Base-by-base conservation (phyloP, 805 yeast species). In the Jamesozyma piceae region DNA sequence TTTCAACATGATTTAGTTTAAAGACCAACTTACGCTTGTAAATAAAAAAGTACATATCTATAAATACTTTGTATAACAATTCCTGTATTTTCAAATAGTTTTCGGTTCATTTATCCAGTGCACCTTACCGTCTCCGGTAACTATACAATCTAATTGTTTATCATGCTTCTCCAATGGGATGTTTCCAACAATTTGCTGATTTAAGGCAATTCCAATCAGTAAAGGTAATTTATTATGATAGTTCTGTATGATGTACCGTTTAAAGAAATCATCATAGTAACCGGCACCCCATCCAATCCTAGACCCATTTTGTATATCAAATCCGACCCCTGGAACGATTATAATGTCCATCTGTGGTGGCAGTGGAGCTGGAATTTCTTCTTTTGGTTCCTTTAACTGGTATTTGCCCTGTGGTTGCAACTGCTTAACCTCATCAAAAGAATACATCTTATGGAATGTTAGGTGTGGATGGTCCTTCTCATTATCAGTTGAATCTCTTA, bases 251-350 rank as follows among this genome's bases (percentile, higher is more conserved):
- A 39, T 41, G 50, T 77, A 77, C 39, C 82, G 63, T 37, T 69
- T 64, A 34, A 83, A 71, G 52, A 69, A 83, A 52, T 81, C 86
- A 58, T 90, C 98, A 59, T 92, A 90, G 60, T 76, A 88, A 0
- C 97, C 98, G 4, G 80, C 90, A 1, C 98, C 98, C 58, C 87
- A 95, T 1, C 98, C 98, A 41, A 90, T 58, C 42, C 98, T 60
- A 11, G 67, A 59, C 19, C 78, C 65, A 5, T 49, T 47, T 20
- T 49, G 39, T 5, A 57, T 52, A 11, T 56, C 49, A 60, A 85
- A 89, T 1, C 85, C 95, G 1, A 90, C 80, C 0, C 95, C 97
- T 0, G 97, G 97, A 0, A 90, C 69, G 5, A 90, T 62, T 5
- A 90, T 65, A 9, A 90, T 52, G 51, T 90, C 97, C 19, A 90